phyloP scores from a whole-genome alignment of 1,139 yeast genomes.

The Blastobotrys persicus region DNA sequence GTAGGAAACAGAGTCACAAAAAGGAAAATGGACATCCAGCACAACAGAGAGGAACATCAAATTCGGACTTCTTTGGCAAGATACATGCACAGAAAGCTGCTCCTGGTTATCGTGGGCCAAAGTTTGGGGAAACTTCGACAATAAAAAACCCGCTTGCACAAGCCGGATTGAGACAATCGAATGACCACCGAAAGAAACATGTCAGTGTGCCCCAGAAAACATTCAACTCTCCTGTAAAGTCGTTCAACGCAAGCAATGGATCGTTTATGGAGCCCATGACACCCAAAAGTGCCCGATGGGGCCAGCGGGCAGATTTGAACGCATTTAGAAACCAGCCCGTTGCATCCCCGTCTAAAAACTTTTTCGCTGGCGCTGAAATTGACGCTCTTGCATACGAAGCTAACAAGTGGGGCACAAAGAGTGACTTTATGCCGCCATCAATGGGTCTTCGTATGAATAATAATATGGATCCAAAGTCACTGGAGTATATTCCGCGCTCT shows the following conservation, averaged over 20 bases:
- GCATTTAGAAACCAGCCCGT: conserved; percentile 16
- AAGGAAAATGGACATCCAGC: not conserved
- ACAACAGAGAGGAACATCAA: not conserved
- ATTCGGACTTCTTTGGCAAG: conserved; percentile 2
- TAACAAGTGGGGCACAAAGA: conserved; percentile 7
- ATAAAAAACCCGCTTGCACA: not conserved
- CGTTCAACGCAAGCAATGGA: conserved; percentile 16
- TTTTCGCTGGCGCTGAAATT: conserved; percentile 1
- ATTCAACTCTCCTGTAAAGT: conserved; percentile 20
- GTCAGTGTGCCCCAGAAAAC: conserved; percentile 4
- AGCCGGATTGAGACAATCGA: conserved; percentile 2
- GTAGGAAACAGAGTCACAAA: too few species aligned
- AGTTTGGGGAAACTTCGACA: conserved; percentile 3
- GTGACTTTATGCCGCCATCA: not conserved
- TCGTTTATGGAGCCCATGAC: conserved; percentile 28
- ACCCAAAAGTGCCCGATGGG: conserved; percentile 29
- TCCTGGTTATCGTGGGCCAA: not conserved
- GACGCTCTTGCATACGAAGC: conserved; percentile 3
- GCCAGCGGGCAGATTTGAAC: conserved; percentile 20
- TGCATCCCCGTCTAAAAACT: conserved; percentile 13
- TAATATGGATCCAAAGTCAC: not conserved
- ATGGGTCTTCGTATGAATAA: not conserved
- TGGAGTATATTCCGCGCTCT: not conserved
- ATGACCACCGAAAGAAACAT: not conserved
- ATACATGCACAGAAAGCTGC: not conserved